Percentiles rank a stretch among this genome's conserved stretches.
phyloP scores from a whole-genome alignment of 2,329 filamentous ascomycete species.

The Epichloe glyceriae region DNA sequence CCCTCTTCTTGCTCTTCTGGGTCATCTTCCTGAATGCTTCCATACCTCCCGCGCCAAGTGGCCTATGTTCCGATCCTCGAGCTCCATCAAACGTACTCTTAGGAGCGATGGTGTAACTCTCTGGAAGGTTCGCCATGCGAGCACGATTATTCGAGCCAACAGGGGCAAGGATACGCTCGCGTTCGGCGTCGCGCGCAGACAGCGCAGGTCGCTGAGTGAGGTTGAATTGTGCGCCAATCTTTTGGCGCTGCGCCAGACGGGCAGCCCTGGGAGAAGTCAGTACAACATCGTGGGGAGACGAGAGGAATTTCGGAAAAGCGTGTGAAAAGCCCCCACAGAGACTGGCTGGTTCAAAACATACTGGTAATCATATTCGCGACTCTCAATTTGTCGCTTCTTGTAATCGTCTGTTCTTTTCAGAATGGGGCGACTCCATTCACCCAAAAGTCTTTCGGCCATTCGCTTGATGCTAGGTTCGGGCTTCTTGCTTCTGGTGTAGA shows the following conservation, averaged over 20 bases:
- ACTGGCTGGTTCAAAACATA: slow-evolving; percentile 17
- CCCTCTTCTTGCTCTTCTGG: slow-evolving; percentile 45
- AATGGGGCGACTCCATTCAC: slow-evolving; percentile 92
- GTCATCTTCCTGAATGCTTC: slow-evolving; percentile 56
- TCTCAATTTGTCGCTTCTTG: slow-evolving; percentile 63
- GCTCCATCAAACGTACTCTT: slow-evolving; percentile 47
- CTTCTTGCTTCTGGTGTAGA: slow-evolving; percentile 92
- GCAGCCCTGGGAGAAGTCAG: slow-evolving; percentile 30
- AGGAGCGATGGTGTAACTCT: slow-evolving; percentile 46
- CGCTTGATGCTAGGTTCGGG: slow-evolving; percentile 83
- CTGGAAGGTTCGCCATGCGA: slow-evolving; percentile 38
- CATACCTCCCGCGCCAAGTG: slow-evolving; percentile 49
- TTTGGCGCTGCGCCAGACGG: slow-evolving; percentile 37
- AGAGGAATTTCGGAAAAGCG: background rate
- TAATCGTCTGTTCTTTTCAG: slow-evolving; percentile 90
- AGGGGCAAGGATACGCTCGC: slow-evolving; percentile 46
- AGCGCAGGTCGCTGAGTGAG: slow-evolving; percentile 36
- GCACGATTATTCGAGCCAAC: slow-evolving; percentile 42
- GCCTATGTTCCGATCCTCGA: slow-evolving; percentile 39
- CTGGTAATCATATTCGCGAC: slow-evolving; percentile 51
- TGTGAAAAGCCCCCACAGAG: too few relatives aligned
- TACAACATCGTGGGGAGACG: background rate
- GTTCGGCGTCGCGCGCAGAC: slow-evolving; percentile 35
- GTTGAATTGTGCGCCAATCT: slow-evolving; percentile 34
- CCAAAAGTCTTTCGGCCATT: slow-evolving; percentile 81